phyloP scores from a whole-genome alignment of 306 rosid genomes.

The Vigna angularis region DNA sequence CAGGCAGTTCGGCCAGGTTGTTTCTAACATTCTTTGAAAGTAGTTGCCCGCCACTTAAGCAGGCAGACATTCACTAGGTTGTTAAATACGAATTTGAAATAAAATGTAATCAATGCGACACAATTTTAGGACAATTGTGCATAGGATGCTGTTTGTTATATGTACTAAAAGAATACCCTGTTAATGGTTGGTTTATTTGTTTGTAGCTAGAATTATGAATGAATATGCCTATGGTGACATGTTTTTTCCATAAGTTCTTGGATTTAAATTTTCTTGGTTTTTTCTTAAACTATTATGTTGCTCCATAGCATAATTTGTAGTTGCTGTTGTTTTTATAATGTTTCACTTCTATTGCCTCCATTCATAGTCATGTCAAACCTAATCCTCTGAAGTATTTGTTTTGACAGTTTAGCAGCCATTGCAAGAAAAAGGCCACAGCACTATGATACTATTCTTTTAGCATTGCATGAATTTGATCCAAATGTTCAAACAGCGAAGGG shows the following conservation, averaged over 20 bases:
- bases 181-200: conserved; percentile 33
- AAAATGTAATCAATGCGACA: conserved; percentile 8
- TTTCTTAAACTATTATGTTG: conserved; percentile 29
- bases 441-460: conserved; percentile 67
- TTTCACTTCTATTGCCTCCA: background rate
- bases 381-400: conserved; percentile 42
- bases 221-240: conserved; percentile 8
- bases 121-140: background rate
- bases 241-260: conserved; percentile 6
- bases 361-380: conserved; percentile 35
- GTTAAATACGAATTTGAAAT: conserved; percentile 26
- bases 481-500: conserved; percentile 72
- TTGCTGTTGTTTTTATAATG: conserved; percentile 35
- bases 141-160: conserved; percentile 21
- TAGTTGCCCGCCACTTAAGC: conserved; percentile 8
- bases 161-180: background rate
- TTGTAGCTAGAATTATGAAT: conserved; percentile 22
- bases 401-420: conserved; percentile 85
- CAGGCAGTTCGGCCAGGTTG: conserved; percentile 25
- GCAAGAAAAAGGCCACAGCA: conserved; percentile 87
- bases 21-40: conserved; percentile 1
- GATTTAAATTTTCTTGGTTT: conserved; percentile 10
- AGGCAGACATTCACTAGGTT: background rate
- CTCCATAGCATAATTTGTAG: conserved; percentile 37
- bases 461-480: conserved; percentile 81